Evolutionary conservation across 192 early-diverging fungal species (phyloP).

Genomic region (Funneliformis mosseae): DNA sequence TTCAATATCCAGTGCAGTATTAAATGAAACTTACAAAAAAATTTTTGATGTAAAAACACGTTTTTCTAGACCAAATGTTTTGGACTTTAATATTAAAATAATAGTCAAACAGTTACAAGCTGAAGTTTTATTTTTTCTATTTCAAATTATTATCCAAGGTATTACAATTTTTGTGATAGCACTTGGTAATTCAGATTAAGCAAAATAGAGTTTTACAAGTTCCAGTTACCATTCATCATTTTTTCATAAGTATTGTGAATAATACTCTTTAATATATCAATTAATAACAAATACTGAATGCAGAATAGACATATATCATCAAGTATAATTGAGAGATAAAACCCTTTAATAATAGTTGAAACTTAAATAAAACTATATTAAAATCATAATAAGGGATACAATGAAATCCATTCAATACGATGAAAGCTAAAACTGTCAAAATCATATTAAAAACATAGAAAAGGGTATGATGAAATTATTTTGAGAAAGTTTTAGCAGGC

Average conservation of each 20-base stretch:
- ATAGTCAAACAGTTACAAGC: neutral
- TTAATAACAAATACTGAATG: too few species aligned
- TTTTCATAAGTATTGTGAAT: neutral
- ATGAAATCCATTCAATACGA: constrained; percentile 3
- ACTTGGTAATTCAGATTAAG: neutral
- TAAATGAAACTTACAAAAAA: neutral
- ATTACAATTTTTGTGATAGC: neutral
- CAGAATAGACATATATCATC: too few species aligned
- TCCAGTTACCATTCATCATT: neutral
- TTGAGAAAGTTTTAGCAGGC: too few species aligned
- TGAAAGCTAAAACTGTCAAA: neutral
- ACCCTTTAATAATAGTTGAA: too few species aligned
- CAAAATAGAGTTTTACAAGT: neutral
- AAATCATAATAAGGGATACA: too few species aligned
- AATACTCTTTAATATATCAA: too few species aligned
- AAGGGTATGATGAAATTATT: too few species aligned
- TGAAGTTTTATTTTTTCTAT: neutral
- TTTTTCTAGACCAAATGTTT: neutral
- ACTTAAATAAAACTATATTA: too few species aligned
- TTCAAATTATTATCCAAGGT: neutral
- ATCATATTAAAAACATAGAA: too few species aligned
- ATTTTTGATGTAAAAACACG: neutral
- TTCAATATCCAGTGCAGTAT: neutral
- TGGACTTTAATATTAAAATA: constrained; percentile 3
- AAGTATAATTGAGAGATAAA: too few species aligned